Conservation (phyloP, 768 basidiomycete species). For the Clitopilus hobsonii region DNA sequence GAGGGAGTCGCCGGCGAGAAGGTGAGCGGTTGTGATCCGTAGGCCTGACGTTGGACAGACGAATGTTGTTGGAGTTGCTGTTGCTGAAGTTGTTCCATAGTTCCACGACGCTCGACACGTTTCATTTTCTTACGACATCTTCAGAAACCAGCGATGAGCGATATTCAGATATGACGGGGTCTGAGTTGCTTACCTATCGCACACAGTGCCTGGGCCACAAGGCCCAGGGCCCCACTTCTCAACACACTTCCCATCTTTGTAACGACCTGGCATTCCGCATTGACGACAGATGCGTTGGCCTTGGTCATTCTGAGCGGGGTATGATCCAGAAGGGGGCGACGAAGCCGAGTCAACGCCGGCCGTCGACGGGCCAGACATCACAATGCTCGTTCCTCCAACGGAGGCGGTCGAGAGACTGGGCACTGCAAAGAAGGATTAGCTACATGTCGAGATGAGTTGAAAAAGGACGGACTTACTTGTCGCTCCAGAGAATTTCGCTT, state of each 20-base stretch:
- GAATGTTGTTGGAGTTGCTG: background rate
- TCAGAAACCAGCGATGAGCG: slow-evolving; percentile 1
- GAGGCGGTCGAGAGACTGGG: background rate
- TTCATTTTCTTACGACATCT: slow-evolving; percentile 87
- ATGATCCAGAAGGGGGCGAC: slow-evolving; percentile 24
- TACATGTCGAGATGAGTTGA: background rate
- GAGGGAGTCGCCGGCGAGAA: background rate
- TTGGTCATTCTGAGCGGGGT: slow-evolving; percentile 46
- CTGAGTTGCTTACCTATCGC: slow-evolving; percentile 53
- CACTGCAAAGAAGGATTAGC: background rate
- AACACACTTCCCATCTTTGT: slow-evolving; percentile 83
- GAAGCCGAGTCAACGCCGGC: slow-evolving; percentile 1
- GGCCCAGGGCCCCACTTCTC: slow-evolving; percentile 89
- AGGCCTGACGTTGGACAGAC: background rate
- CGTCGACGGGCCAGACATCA: slow-evolving; percentile 1
- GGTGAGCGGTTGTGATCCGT: background rate
- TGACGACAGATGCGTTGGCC: slow-evolving; percentile 77
- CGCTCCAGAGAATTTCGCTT: slow-evolving; percentile 41
- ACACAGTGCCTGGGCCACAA: slow-evolving; percentile 78
- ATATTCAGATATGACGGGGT: background rate
- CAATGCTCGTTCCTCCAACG: background rate
- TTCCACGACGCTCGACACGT: slow-evolving; percentile 71
- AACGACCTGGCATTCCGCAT: slow-evolving; percentile 68
- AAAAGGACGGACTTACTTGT: background rate
- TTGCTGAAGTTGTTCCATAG: slow-evolving; percentile 34